Conservation (phyloP, 1,139 yeast genomes). For the Wickerhamomyces sp. region DNA sequence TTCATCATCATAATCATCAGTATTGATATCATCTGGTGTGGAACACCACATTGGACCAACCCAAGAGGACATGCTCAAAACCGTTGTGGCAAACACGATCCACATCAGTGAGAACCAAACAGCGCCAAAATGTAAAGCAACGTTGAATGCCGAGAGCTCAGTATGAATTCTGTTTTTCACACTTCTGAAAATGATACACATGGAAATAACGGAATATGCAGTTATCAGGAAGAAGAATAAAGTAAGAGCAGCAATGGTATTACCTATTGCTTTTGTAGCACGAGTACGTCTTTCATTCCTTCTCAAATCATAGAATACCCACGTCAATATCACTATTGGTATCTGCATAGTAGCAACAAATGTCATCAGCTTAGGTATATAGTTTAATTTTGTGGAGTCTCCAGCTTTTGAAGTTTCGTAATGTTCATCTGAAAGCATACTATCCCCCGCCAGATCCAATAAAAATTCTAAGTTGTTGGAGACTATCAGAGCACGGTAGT, state of each 20-base stretch:
- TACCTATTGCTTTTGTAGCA: constrained; percentile 29
- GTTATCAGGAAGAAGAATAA: constrained; percentile 31
- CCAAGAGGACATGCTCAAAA: constrained; percentile 30
- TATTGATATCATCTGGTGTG: constrained; percentile 20
- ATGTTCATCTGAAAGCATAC: constrained; percentile 11
- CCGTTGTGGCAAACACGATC: constrained; percentile 28
- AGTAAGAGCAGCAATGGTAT: constrained; percentile 32
- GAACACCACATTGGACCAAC: constrained; percentile 42
- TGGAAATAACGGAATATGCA: constrained; percentile 27
- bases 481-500: constrained; percentile 36
- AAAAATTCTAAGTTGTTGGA: constrained; percentile 39
- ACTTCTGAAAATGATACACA: constrained; percentile 24
- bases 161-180: constrained; percentile 28
- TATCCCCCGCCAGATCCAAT: constrained; percentile 39
- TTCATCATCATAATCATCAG: constrained; percentile 2
- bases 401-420: background rate
- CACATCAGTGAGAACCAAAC: constrained; percentile 40
- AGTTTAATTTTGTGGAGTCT: constrained; percentile 11
- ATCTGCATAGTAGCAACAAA: constrained; percentile 27
- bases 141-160: constrained; percentile 41
- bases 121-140: constrained; percentile 35
- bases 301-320: constrained; percentile 30
- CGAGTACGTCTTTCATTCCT: constrained; percentile 4
- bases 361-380: constrained; percentile 26
- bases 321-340: constrained; percentile 28